Evolutionary conservation across 768 basidiomycete genomes (phyloP).

Genomic region (Lactarius tabidus): DNA sequence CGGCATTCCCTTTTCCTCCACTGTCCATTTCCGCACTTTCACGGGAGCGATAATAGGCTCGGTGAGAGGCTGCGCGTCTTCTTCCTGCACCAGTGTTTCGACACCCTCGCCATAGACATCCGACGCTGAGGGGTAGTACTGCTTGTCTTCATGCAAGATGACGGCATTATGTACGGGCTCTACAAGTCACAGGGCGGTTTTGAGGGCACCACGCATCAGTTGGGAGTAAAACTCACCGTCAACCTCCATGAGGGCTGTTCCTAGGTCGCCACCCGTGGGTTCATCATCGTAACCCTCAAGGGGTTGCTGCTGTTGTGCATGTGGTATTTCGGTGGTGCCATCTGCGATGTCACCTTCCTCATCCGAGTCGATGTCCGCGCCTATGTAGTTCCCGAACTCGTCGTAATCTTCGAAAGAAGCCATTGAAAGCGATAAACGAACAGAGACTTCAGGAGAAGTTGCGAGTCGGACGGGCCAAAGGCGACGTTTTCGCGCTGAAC

Average conservation of each 20-base stretch:
- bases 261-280: slow-evolving; percentile 45
- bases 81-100: slow-evolving; percentile 96
- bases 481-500: not conserved
- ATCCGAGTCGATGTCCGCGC: slow-evolving; percentile 90
- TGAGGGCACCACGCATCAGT: not conserved
- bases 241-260: slow-evolving; percentile 75
- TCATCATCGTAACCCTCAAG: slow-evolving; percentile 83
- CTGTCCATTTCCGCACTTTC: slow-evolving; percentile 90
- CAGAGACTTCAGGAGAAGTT: not conserved
- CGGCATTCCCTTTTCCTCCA: slow-evolving; percentile 94
- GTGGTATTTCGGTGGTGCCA: slow-evolving; percentile 41
- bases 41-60: slow-evolving; percentile 96
- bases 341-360: slow-evolving; percentile 59
- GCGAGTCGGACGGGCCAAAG: not conserved
- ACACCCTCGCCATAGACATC: slow-evolving; percentile 94
- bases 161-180: slow-evolving; percentile 80
- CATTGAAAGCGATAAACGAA: slow-evolving; percentile 33
- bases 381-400: slow-evolving; percentile 98
- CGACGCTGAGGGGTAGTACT: slow-evolving; percentile 90
- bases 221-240: slow-evolving; percentile 52
- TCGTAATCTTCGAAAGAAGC: slow-evolving; percentile 75
- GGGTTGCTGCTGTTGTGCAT: slow-evolving; percentile 40
- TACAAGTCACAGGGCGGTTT: slow-evolving; percentile 40
- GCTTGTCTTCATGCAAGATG: slow-evolving; percentile 94
- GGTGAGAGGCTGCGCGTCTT: slow-evolving; percentile 91